Conservation (phyloP, 441 rosid species). For the Flueggea neowawraea region DNA sequence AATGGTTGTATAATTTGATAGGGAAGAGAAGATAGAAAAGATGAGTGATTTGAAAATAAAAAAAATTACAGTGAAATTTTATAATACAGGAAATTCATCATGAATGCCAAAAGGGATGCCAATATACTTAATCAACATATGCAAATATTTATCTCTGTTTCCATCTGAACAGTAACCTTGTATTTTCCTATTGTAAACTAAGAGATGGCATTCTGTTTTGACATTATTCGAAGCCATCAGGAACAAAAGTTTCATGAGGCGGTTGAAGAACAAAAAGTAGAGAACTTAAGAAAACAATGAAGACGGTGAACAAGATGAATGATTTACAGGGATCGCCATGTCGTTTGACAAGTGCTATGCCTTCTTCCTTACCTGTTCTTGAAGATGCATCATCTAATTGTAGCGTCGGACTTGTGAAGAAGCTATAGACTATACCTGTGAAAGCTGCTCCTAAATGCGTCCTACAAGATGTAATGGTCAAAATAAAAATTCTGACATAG, state of each 20-base stretch:
- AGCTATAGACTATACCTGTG: slow-evolving; percentile 59
- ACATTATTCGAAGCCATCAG: slow-evolving; percentile 16
- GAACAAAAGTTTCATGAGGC: slow-evolving; percentile 29
- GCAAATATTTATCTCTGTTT: too few species aligned
- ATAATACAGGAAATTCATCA: too few species aligned
- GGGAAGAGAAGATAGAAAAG: too few species aligned
- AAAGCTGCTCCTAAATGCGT: slow-evolving; percentile 69
- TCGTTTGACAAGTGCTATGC: slow-evolving; percentile 34
- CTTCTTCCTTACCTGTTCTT: slow-evolving; percentile 48
- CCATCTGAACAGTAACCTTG: too few species aligned
- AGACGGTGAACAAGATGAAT: slow-evolving; percentile 40
- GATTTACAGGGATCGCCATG: slow-evolving; percentile 59
- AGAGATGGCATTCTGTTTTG: not conserved
- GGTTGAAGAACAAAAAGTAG: slow-evolving; percentile 51
- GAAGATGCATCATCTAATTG: slow-evolving; percentile 54
- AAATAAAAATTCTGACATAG: slow-evolving; percentile 2
- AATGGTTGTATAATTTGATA: too few species aligned
- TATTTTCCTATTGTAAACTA: too few species aligned
- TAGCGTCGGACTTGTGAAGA: slow-evolving; percentile 53
- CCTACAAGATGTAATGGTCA: slow-evolving; percentile 30
- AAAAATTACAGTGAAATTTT: too few species aligned
- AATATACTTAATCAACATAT: too few species aligned
- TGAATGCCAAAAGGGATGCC: too few species aligned
- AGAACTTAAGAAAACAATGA: slow-evolving; percentile 37
- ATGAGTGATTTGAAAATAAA: too few species aligned